Evolutionary conservation across 495 filamentous ascomycete species (phyloP).

Genomic region (Neurospora sp.): DNA sequence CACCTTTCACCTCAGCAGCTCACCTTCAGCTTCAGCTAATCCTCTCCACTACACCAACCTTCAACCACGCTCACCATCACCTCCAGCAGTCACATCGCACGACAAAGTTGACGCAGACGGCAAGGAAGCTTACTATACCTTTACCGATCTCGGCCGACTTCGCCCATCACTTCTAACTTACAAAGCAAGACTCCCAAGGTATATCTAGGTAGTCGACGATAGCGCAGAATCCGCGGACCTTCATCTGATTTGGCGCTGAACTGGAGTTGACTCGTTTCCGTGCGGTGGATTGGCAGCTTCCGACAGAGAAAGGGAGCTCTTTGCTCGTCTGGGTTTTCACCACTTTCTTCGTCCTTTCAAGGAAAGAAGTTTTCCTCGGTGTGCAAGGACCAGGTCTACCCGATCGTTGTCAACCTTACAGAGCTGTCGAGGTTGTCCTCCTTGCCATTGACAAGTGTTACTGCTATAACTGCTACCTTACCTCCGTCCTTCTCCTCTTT

Average conservation of each 20-base stretch:
- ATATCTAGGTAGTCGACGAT: neutral
- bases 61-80: neutral
- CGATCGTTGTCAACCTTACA: neutral
- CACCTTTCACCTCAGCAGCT: neutral
- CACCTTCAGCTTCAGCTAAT: neutral
- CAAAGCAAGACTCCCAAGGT: neutral
- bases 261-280: neutral
- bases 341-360: slow-evolving; percentile 3
- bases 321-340: neutral
- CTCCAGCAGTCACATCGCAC: neutral
- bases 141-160: neutral
- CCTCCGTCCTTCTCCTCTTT: neutral
- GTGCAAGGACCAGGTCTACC: slow-evolving; percentile 2
- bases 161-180: neutral
- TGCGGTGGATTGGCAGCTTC: neutral
- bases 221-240: neutral
- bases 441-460: slow-evolving; percentile 22
- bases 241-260: neutral
- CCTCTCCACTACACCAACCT: neutral
- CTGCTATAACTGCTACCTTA: neutral
- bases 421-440: slow-evolving; percentile 9
- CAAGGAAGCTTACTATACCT: neutral
- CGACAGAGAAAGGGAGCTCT: neutral
- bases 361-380: slow-evolving; percentile 6
- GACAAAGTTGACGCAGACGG: neutral